A percentile compares a stretch with the other conserved stretches of the same genome.
Evolutionary conservation across 2,329 filamentous ascomycete species (phyloP).

Genomic region (Verticillium nubilum): DNA sequence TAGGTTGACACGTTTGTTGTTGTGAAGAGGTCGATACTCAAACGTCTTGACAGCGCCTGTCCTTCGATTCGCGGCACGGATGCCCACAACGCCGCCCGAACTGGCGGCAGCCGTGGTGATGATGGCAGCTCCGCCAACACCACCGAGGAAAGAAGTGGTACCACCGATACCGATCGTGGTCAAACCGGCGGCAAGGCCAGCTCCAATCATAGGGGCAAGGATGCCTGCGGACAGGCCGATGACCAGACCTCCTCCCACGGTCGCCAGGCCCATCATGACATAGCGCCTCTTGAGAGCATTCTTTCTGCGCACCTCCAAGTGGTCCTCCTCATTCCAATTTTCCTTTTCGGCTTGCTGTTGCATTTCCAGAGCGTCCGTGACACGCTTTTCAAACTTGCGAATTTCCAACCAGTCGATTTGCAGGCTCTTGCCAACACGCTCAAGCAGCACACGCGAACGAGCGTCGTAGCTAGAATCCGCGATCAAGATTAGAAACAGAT

Average conservation of each 20-base stretch:
- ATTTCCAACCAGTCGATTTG: constrained; percentile 88
- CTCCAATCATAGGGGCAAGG: constrained; percentile 88
- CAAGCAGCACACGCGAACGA: constrained; percentile 77
- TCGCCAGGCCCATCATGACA: constrained; percentile 94
- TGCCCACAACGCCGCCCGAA: constrained; percentile 81
- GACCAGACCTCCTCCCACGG: constrained; percentile 88
- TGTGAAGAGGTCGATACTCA: constrained; percentile 92
- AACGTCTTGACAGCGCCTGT: constrained; percentile 94
- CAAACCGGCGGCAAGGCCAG: constrained; percentile 88
- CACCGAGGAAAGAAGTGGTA: constrained; percentile 82
- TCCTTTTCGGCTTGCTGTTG: constrained; percentile 91
- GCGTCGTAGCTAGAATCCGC: constrained; percentile 93
- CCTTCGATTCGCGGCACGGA: constrained; percentile 76
- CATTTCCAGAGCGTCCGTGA: constrained; percentile 96
- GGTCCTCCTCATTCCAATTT: constrained; percentile 95
- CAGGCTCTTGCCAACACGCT: constrained; percentile 74
- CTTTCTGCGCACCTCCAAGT: constrained; percentile 83
- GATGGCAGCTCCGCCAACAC: constrained; percentile 85
- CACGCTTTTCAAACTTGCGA: constrained; percentile 92
- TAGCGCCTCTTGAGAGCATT: constrained; percentile 75
- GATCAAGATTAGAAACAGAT: constrained; percentile 91
- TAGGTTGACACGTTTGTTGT: constrained; percentile 95
- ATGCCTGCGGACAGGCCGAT: constrained; percentile 92
- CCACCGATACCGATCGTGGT: constrained; percentile 91
- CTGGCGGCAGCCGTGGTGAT: constrained; percentile 87